Evolutionary conservation across 805 yeast genomes (phyloP), one percentile per base, ranked within the genome.

Genomic region (Kazachstania psychrophila): DNA sequence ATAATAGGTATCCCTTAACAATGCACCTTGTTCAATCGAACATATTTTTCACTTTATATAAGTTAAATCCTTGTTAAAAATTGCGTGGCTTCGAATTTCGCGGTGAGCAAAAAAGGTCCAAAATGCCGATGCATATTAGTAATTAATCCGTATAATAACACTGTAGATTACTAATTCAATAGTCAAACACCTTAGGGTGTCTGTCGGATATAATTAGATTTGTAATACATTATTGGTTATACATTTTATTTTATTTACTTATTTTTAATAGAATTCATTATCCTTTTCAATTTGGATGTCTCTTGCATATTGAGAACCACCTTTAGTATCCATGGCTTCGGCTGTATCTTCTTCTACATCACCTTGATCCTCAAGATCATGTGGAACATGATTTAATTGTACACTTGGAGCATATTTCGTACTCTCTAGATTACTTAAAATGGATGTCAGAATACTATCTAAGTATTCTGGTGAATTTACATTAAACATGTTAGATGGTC

Each of bases 331-430:
- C 46, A 75, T 77, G 9, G 94, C 87, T 41, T 71, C 79, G 30
- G 68, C 70, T 0, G 79, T 62, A 57, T 89, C 96, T 59, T 87
- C 96, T 18, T 83, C 89, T 37, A 75, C 92, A 50, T 84, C 94
- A 16, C 86, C 94, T 40, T 71, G 67, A 48, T 87, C 94, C 49
- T 84, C 94, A n/a, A 75, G 69, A 60, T 89, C 96, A 27, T 76
- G 71, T 6, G 97, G 97, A 19, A 85, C 92, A 35, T 80, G 73
- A 47, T 84, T 80, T 77, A 86, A 74, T 62, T 89, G 97, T 23
- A 89, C 96, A 37, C 95, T 82, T n/a, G 98, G 98, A 0, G 96
- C 95, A 61, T 80, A 86, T 60, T 83, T 79, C n/a, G 96, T 86
- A 50, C 83, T 75, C 51, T 86, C 94, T 53, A 89, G 66, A 62